Evolutionary conservation across 768 basidiomycete genomes (phyloP), one percentile per base, ranked within the genome.

Genomic region (Fibroporia radiculosa): DNA sequence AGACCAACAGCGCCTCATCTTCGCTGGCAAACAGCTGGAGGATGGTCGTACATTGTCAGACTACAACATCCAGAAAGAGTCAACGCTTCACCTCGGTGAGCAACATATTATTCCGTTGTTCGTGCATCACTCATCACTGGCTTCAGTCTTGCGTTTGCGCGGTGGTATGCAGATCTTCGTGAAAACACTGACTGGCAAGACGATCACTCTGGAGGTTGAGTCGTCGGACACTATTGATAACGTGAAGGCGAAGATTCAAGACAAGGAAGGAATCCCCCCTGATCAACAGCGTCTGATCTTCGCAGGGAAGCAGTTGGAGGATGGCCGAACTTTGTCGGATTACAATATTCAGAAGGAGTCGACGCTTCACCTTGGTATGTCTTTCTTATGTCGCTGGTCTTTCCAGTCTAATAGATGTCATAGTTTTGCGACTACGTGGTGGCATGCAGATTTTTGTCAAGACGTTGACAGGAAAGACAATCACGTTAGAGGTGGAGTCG

Each of bases 1-100:
- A 20, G 88, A 92, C 66, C 91, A 91, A 56, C 90, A 93, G 61
- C 90, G 93, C 51, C 68, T 95, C n/a, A 95, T 95, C 71, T 95
- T 93, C 52, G 92, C 92, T 36, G 92, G 92, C 48, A 93, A 95
- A 69, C 92, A 93, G 63, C 78, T 96, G 22, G 92, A 95, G 63
- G 93, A 96, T 58, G 93, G 93, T 3, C 82, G 92, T 39, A 95
- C 87, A 3, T 72, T 91, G 0, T 86, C 84, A 6, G 87, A 88
- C 54, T 90, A 91, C 62, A 90, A 92, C 62, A 93, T 95, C 55
- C 92, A 95, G 77, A 93, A 93, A 71, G 91, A 95, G 69, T 88
- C 84, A 0, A 93, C 91, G 29, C 83, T 95, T 42, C 92, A 93
- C 57, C 77, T 81, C 39, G 63, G 61, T 62, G 45, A 20, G 61